Base-by-base conservation (phyloP, 164 flowering plant genomes). In the Santalum album region DNA sequence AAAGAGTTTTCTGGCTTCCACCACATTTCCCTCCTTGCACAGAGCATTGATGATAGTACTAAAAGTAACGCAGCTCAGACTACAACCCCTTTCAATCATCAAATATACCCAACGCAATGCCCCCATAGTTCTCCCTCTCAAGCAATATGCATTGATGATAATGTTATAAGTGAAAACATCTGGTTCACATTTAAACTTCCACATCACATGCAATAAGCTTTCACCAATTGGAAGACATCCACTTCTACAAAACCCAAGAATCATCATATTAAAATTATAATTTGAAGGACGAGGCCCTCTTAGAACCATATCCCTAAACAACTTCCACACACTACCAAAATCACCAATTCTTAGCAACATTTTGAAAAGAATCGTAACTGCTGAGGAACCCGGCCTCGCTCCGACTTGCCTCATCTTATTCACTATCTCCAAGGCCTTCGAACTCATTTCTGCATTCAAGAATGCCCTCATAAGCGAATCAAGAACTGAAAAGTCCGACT, bases 11-110 rank as follows among this genome's bases (percentile, higher is more conserved):
- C 73, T 83, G 1, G 97, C 99, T 60, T 68, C 75, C 15, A 43
- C 69, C 69, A 92, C 48, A 50, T 87, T 83, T 29, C 99, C 99
- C 59, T 78, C 79, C 71, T 71, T 81, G 59, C 96, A 89, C 15
- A 76, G 61, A 10, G 83, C 83, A 75, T 76, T 71, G n/a, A 87
- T 71, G 51, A 89, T n/a, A 0, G 81, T 85, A 61, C 60, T 64
- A 58, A 75, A 80, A 3, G 97, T 92, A 53, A 64, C 75, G 18
- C 27, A 16, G 57, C 65, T 85, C 3, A 97, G 96, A 6, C 20
- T 34, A 46, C 84, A 80, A 42, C 88, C 91, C 27, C 54, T 65
- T 22, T 59, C 66, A 29, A 78, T 69, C 97, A 89, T 92, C 44
- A 56, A 66, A 40, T 62, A 15, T 42, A 85, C 45, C 84, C 70